phyloP scores from a whole-genome alignment of 2,329 filamentous ascomycete species.

The Sporothrix inflata region DNA sequence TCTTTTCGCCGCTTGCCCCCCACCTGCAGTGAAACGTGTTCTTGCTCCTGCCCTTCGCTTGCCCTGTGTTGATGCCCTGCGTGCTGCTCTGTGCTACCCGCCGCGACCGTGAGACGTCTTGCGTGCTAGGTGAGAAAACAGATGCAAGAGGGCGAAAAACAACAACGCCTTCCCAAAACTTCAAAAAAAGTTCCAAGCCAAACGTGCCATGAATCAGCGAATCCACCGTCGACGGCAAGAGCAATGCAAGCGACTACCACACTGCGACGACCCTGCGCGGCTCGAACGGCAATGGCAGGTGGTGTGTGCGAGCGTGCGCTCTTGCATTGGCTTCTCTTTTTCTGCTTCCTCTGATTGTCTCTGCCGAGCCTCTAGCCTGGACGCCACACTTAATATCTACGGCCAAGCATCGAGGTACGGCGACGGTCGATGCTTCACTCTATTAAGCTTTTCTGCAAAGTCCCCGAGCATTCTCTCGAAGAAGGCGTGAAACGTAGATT shows the following conservation, averaged over 20 bases:
- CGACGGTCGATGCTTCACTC: background rate
- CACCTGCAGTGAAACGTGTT: background rate
- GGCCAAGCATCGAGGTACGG: background rate
- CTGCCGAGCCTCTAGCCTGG: background rate
- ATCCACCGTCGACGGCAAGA: background rate
- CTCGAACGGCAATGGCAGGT: background rate
- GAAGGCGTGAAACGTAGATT: too few species aligned
- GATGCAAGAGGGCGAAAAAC: background rate
- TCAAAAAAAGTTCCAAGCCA: background rate
- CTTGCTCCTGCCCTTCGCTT: background rate
- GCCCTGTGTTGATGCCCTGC: too few species aligned
- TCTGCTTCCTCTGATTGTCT: background rate
- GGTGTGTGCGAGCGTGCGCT: background rate
- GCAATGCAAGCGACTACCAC: background rate
- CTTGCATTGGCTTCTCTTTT: background rate
- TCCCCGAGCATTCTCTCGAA: too few species aligned
- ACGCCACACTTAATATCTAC: conserved; percentile 7
- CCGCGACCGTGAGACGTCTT: background rate
- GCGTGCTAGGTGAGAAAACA: conserved; percentile 7
- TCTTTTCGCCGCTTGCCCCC: background rate
- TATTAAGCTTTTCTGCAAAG: background rate
- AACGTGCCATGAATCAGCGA: background rate
- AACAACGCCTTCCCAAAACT: background rate
- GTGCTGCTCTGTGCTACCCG: too few species aligned
- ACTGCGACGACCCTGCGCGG: background rate